Evolutionary conservation across 768 basidiomycete genomes (phyloP).

Genomic region (Exsudoporus frostii): DNA sequence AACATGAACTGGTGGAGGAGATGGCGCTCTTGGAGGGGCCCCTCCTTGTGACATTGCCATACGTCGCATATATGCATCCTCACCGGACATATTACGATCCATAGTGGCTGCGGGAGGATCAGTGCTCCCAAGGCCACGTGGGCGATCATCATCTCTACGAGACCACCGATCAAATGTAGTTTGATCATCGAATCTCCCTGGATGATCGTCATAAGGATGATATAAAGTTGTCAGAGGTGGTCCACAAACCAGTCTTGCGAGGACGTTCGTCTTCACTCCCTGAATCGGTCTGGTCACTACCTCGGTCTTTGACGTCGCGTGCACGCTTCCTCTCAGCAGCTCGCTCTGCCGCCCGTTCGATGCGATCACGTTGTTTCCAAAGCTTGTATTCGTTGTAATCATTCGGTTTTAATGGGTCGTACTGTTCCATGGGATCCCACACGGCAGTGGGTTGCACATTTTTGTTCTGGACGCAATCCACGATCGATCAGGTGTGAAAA

Average conservation of each 20-base stretch:
- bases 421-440: slow-evolving; percentile 79
- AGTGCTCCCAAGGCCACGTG: slow-evolving; percentile 23
- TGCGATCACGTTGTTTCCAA: slow-evolving; percentile 73
- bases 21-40: slow-evolving; percentile 18
- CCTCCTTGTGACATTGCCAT: slow-evolving; percentile 59
- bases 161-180: slow-evolving; percentile 53
- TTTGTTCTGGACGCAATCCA: slow-evolving; percentile 48
- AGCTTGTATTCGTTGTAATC: slow-evolving; percentile 87
- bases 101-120: slow-evolving; percentile 36
- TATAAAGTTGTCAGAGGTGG: neutral
- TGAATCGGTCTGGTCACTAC: slow-evolving; percentile 63
- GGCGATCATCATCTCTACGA: slow-evolving; percentile 47
- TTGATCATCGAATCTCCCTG: slow-evolving; percentile 35
- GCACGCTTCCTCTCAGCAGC: slow-evolving; percentile 58
- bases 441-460: slow-evolving; percentile 46
- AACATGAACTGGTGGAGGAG: slow-evolving; percentile 36
- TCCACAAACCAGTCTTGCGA: slow-evolving; percentile 58
- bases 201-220: slow-evolving; percentile 26
- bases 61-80: slow-evolving; percentile 78
- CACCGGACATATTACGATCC: slow-evolving; percentile 58
- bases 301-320: slow-evolving; percentile 44
- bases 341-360: slow-evolving; percentile 63
- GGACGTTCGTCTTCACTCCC: slow-evolving; percentile 66
- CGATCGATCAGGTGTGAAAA: slow-evolving; percentile 1
- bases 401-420: slow-evolving; percentile 81